These are phyloP conservation scores for Collybia sp. DNA, from an alignment of 768 basidiomycete genomes.

Conservation along the genomic window DNA sequence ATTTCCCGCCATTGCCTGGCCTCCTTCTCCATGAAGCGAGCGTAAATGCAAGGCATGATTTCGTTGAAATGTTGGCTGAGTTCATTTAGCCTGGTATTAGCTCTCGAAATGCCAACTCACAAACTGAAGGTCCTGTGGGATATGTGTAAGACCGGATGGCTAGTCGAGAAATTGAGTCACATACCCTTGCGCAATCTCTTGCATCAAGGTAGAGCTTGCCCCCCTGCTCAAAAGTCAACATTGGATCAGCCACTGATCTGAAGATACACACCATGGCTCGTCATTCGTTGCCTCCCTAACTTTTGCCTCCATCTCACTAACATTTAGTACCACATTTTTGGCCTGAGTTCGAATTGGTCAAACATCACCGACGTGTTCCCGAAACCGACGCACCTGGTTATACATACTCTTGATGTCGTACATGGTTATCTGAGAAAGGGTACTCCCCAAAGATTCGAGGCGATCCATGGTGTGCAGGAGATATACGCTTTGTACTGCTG, in stretches of 20 bases:
- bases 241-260: neutral
- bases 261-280: slow-evolving; percentile 84
- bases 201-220: slow-evolving; percentile 96
- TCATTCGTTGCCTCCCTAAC: slow-evolving; percentile 97
- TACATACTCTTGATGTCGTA: slow-evolving; percentile 96
- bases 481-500: neutral
- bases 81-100: too few species aligned
- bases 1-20: slow-evolving; percentile 98
- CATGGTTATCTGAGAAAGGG: slow-evolving; percentile 78
- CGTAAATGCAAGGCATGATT: slow-evolving; percentile 97
- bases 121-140: slow-evolving; percentile 87
- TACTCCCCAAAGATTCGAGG: slow-evolving; percentile 67
- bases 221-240: slow-evolving; percentile 55
- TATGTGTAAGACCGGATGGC: neutral
- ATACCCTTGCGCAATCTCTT: slow-evolving; percentile 95
- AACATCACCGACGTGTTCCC: neutral
- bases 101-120: slow-evolving; percentile 40
- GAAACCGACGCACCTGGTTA: slow-evolving; percentile 62
- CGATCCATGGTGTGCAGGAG: slow-evolving; percentile 57
- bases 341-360: slow-evolving; percentile 44
- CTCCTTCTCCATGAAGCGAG: slow-evolving; percentile 97
- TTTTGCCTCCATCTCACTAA: slow-evolving; percentile 96
- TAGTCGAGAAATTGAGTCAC: slow-evolving; percentile 7
- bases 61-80: slow-evolving; percentile 95
- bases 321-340: slow-evolving; percentile 93